Evolutionary conservation across 352 stramenopile genomes (phyloP).

Genomic region (Phytopythium sindhum): DNA sequence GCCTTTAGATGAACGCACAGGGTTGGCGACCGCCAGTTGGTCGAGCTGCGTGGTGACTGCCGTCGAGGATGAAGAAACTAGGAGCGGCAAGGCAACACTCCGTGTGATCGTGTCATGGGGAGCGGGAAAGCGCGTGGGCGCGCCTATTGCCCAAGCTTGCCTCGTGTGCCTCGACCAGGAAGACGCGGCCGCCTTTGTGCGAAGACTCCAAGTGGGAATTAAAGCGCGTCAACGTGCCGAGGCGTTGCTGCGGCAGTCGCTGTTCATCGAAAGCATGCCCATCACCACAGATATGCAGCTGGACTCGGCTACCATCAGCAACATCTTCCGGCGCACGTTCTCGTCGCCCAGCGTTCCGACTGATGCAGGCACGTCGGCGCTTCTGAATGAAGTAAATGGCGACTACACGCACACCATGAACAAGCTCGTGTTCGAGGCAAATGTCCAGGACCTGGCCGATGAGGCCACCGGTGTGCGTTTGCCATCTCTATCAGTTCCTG

Average conservation of each 20-base stretch:
- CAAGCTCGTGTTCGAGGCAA: constrained; percentile 87
- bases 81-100: constrained; percentile 6
- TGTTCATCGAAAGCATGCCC: constrained; percentile 80
- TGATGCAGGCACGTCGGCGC: constrained; percentile 47
- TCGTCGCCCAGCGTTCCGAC: constrained; percentile 48
- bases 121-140: constrained; percentile 67
- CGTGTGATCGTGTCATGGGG: constrained; percentile 75
- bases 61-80: constrained; percentile 28
- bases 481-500: constrained; percentile 10
- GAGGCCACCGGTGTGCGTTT: constrained; percentile 59
- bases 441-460: constrained; percentile 47
- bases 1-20: constrained; percentile 51
- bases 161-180: constrained; percentile 68
- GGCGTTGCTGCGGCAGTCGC: constrained; percentile 47
- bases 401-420: constrained; percentile 95
- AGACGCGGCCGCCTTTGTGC: constrained; percentile 39
- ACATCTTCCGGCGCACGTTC: constrained; percentile 69
- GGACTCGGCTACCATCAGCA: constrained; percentile 62
- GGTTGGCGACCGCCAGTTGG: constrained; percentile 53
- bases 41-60: constrained; percentile 73
- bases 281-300: constrained; percentile 63
- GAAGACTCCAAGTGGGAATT: constrained; percentile 33
- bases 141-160: constrained; percentile 53
- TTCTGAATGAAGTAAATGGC: constrained; percentile 89
- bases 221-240: constrained; percentile 58